Evolutionary conservation across 495 filamentous ascomycete genomes (phyloP), one percentile per base, ranked within the genome.

Genomic region (Lophiostoma macrostomum): DNA sequence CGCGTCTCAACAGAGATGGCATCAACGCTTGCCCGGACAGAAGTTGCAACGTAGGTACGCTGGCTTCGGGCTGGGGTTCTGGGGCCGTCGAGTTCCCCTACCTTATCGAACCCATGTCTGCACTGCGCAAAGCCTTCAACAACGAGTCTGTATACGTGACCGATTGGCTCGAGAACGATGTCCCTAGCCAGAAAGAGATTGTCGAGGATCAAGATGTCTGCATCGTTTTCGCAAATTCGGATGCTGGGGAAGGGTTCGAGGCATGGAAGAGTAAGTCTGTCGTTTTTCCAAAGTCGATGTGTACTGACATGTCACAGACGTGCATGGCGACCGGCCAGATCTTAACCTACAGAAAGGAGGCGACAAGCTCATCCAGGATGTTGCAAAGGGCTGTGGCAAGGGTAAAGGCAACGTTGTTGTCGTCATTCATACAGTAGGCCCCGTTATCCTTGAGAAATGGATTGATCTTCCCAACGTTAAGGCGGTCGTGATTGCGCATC

Each of bases 61-160:
- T 97, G 16, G 88, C 76, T 0, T 83, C 81, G 0, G 91, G 91
- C 20, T 97, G 91, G 91, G 91, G 91, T 24, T 90, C 86, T 39
- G 91, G 91, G 3, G 80, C 88, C 1, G 91, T 89, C 22, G 85
- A 95, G 36, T 94, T 90, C 50, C 86, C 91, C 0, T 91, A 91
- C 63, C 74, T 96, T 0, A 69, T 90, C 16, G 75, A 81, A 2
- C 90, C 90, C 0, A 67, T 80, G 28, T 77, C 86, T 23, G 85
- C 86, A 11, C 69, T 96, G 5, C 70, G 77, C 38, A 61, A 68
- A 8, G 74, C 80, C 1, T 88, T 88, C 70, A 73, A 81, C 50
- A 63, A 70, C 11, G 73, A 80, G 13, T 72, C 71, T 22, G 83
- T 88, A 1, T 71, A 83, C 8, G 60, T 88, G 7, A 77, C 75